Conservation (phyloP, 2,329 filamentous ascomycete species). For the Fusarium mexicanum region DNA sequence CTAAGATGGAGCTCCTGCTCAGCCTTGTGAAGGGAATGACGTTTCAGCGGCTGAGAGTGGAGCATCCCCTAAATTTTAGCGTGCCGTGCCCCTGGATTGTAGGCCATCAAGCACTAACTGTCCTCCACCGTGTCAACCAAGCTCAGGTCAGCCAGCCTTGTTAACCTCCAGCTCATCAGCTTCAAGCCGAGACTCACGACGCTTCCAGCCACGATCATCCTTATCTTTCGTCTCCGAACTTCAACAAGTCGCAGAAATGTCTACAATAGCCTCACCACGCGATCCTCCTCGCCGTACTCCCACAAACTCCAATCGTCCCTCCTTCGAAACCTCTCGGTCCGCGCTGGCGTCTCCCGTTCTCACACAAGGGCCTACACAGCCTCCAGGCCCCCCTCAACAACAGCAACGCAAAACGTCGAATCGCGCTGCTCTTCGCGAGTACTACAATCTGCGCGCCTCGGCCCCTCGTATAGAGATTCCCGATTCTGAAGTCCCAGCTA, state of each 20-base stretch:
- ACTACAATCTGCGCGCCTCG: slow-evolving; percentile 79
- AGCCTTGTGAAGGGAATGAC: slow-evolving; percentile 40
- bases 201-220: not conserved
- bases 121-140: slow-evolving; percentile 33
- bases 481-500: slow-evolving; percentile 67
- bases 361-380: slow-evolving; percentile 34
- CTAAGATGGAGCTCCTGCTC: not conserved
- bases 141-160: slow-evolving; percentile 21
- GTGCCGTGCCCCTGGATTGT: slow-evolving; percentile 15
- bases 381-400: slow-evolving; percentile 8
- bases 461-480: slow-evolving; percentile 56
- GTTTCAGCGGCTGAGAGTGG: slow-evolving; percentile 38
- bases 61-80: slow-evolving; percentile 34
- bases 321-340: slow-evolving; percentile 73
- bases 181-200: not conserved
- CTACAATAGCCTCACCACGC: slow-evolving; percentile 71
- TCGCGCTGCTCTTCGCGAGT: slow-evolving; percentile 88
- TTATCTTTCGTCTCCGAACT: not conserved
- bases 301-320: slow-evolving; percentile 79
- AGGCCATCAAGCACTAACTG: slow-evolving; percentile 26
- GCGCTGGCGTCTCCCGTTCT: slow-evolving; percentile 62
- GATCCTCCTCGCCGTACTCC: slow-evolving; percentile 69
- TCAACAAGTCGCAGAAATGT: slow-evolving; percentile 57
- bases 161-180: slow-evolving; percentile 13
- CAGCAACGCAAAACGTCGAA: slow-evolving; percentile 66